Conservation (phyloP, 441 rosid species). For the Euphorbia schlechtendalii region DNA sequence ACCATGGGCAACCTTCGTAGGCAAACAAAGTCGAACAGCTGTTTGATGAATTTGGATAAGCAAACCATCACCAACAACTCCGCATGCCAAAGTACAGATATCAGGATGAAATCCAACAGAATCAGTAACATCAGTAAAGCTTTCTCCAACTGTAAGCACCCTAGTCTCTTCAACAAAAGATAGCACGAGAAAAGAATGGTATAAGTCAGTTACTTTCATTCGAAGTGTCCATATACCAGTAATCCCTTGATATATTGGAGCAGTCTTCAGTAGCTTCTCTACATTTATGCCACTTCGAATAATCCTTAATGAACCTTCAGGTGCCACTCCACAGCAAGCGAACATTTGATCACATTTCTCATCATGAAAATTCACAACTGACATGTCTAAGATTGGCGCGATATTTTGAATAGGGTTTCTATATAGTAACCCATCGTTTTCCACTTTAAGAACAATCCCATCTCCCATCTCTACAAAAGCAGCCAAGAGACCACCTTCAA, state of each 20-base stretch:
- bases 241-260: conserved; percentile 85
- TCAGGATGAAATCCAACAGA: conserved; percentile 90
- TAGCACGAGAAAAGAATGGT: conserved; percentile 89
- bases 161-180: conserved; percentile 99
- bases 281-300: conserved; percentile 80
- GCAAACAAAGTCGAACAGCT: conserved; percentile 87
- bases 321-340: conserved; percentile 94
- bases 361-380: conserved; percentile 74
- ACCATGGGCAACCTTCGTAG: conserved; percentile 74
- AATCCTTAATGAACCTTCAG: conserved; percentile 93
- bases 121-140: conserved; percentile 93
- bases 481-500: conserved; percentile 72
- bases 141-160: conserved; percentile 86
- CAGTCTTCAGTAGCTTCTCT: conserved; percentile 81
- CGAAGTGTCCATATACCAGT: conserved; percentile 85
- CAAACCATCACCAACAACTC: conserved; percentile 74
- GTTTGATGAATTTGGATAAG: conserved; percentile 83
- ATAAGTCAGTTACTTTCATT: conserved; percentile 63
- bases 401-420: conserved; percentile 70
- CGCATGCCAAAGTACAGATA: conserved; percentile 95
- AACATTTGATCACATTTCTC: conserved; percentile 90
- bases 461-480: conserved; percentile 92
- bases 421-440: conserved; percentile 51
- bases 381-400: conserved; percentile 90
- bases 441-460: conserved; percentile 78